These are phyloP conservation scores for Penicillium sp. DNA, from an alignment of 2,329 filamentous ascomycete species.

Conservation along the genomic window DNA sequence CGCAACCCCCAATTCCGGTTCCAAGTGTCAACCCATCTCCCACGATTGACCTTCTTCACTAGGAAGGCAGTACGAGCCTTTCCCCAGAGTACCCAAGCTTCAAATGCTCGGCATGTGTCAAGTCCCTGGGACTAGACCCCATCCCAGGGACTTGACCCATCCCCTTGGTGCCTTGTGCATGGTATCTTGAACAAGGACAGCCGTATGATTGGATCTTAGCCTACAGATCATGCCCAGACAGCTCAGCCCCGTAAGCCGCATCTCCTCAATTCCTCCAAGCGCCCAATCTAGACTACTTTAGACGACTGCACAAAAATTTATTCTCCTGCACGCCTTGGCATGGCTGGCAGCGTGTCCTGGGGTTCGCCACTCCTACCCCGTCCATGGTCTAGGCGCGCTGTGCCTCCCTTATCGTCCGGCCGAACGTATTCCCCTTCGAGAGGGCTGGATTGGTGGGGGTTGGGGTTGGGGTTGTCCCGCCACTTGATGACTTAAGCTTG, in stretches of 20 bases:
- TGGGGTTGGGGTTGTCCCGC: background rate
- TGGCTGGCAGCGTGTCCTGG: background rate
- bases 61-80: too few species aligned
- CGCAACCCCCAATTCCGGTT: background rate
- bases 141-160: background rate
- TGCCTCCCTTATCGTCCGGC: slow-evolving; percentile 6
- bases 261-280: background rate
- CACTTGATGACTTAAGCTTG: slow-evolving; percentile 1
- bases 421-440: slow-evolving; percentile 8
- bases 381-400: background rate
- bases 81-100: too few species aligned
- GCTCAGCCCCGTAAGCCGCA: slow-evolving; percentile 1
- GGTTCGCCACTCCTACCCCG: background rate
- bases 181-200: background rate
- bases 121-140: background rate
- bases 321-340: background rate
- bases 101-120: background rate
- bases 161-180: background rate
- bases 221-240: background rate
- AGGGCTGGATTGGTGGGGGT: background rate
- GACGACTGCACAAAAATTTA: background rate
- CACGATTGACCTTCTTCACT: too few species aligned
- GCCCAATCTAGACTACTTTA: background rate
- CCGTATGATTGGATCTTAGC: background rate
- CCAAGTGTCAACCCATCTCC: too few species aligned